Base-by-base conservation (phyloP, 2,329 filamentous ascomycete species). In the Amphichorda felina region DNA sequence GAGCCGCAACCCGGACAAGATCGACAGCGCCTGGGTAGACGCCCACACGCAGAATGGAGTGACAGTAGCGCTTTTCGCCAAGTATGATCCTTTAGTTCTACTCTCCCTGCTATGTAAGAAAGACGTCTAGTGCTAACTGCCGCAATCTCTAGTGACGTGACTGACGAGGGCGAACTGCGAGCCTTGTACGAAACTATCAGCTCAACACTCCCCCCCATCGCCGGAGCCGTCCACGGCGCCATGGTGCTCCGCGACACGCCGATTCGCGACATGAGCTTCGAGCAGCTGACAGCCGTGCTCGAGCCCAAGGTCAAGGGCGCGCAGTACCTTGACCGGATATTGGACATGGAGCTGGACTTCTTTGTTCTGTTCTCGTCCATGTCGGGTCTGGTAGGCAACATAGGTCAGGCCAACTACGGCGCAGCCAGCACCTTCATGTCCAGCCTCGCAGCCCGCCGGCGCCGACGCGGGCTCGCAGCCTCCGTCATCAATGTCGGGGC, bases 401-500 rank as follows among this genome's bases (percentile, higher is more conserved):
- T 44, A 4, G 48, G 44, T 2, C 59, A 61, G 40, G 46, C 50
- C 35, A 60, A 57, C 39, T 65, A 65, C 40, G 43, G 48, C 8
- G 54, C 58, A 2, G 58, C 48, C 13, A 63, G 62, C 40, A 47
- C 49, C 13, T 64, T 53, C 43, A 43, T 59, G 37, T 50, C 58
- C 26, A 45, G 50, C 7, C 48, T 63, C 19, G 54, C 49, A 11
- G 46, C 50, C 14, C 52, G 63, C 39, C 56, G 66, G 3, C 50
- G 54, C 0, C 47, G 47, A 1, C 49, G 49, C 17, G 63, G 64
- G 2, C 48, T 68, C 2, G 54, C 62, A 3, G 66, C 63, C 17
- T 57, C 65, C 0, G 61, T 61, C 1, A 55, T 79, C 2, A 63
- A 77, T 43, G 53, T 78, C 11, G 71, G 70, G 0, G 60, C 61